A percentile compares a stretch with the other conserved stretches of the same genome.
These are phyloP conservation scores for Cyclotella distinguenda DNA, from an alignment of 108 stramenopile species.

Conservation along the genomic window DNA sequence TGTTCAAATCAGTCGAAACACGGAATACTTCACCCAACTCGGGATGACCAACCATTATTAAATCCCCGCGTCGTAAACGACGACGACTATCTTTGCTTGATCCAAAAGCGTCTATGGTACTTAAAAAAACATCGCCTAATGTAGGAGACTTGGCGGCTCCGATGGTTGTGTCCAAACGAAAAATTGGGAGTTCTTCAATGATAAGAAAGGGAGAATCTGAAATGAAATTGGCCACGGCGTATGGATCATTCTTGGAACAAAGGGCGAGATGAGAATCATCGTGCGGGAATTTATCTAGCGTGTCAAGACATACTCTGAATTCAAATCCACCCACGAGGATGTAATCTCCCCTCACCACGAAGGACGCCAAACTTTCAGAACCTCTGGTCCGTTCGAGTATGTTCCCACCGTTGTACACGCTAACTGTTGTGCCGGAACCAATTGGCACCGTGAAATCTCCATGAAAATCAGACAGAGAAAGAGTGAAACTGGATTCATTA, in stretches of 20 bases:
- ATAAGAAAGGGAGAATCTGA: conserved; percentile 18
- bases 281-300: conserved; percentile 21
- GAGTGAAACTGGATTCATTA: conserved; percentile 46
- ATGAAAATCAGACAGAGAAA: conserved; percentile 64
- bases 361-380: conserved; percentile 28
- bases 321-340: conserved; percentile 55
- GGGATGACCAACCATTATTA: conserved; percentile 71
- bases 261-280: conserved; percentile 52
- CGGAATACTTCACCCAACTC: conserved; percentile 64
- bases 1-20: conserved; percentile 47
- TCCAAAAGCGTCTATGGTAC: conserved; percentile 42
- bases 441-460: conserved; percentile 54
- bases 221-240: conserved; percentile 30
- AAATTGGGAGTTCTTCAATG: conserved; percentile 50
- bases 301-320: conserved; percentile 54
- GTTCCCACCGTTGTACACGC: conserved; percentile 20
- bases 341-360: conserved; percentile 57
- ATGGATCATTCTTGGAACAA: conserved; percentile 47
- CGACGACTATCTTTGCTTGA: conserved; percentile 34
- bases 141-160: conserved; percentile 52
- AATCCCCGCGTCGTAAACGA: conserved; percentile 61
- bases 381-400: conserved; percentile 34
- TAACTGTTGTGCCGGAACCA: conserved; percentile 35
- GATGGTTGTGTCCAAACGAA: conserved; percentile 66
- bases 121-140: conserved; percentile 58